These are phyloP conservation scores for Trichosporon sp. DNA, from an alignment of 1,284 basidiomycete genomes.

Conservation along the genomic window DNA sequence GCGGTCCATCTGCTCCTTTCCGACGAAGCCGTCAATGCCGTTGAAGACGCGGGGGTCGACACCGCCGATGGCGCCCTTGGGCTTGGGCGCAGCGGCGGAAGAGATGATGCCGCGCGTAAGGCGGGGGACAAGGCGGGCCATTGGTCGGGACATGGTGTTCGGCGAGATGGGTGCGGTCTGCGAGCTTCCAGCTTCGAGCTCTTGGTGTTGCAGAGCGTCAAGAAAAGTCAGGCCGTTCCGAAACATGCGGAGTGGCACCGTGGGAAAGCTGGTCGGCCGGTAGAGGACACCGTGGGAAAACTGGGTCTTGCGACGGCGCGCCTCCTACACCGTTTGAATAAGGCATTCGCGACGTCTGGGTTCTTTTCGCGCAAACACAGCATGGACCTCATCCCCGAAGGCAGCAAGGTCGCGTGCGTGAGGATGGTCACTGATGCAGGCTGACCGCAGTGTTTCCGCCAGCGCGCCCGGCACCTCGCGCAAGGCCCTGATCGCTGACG, in stretches of 20 bases:
- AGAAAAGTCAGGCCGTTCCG: slow-evolving; percentile 13
- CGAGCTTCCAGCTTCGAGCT: slow-evolving; percentile 2
- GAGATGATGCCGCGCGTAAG: slow-evolving; percentile 6
- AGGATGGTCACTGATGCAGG: background rate
- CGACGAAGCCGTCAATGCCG: slow-evolving; percentile 38
- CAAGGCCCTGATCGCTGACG: slow-evolving; percentile 18
- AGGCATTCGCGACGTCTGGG: background rate
- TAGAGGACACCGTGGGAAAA: background rate
- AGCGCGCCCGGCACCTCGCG: slow-evolving; percentile 29
- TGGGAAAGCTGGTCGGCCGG: slow-evolving; percentile 5
- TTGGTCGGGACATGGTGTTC: slow-evolving; percentile 11
- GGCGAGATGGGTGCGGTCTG: slow-evolving; percentile 4
- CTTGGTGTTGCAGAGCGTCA: background rate
- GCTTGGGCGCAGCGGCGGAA: background rate
- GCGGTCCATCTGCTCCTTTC: slow-evolving; percentile 33
- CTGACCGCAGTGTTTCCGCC: slow-evolving; percentile 26
- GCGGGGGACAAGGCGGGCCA: slow-evolving; percentile 3
- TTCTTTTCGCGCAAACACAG: background rate
- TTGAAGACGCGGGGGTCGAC: slow-evolving; percentile 39
- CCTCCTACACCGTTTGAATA: background rate
- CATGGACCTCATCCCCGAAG: slow-evolving; percentile 11
- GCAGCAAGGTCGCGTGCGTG: slow-evolving; percentile 12
- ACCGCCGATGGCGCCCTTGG: slow-evolving; percentile 16
- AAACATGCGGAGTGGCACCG: background rate
- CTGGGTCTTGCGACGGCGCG: background rate